A percentile compares a stretch with the other conserved stretches of the same genome.
These are phyloP conservation scores for Neophaeococcomyces aloes DNA, from an alignment of 2,329 filamentous ascomycete species.

Conservation along the genomic window DNA sequence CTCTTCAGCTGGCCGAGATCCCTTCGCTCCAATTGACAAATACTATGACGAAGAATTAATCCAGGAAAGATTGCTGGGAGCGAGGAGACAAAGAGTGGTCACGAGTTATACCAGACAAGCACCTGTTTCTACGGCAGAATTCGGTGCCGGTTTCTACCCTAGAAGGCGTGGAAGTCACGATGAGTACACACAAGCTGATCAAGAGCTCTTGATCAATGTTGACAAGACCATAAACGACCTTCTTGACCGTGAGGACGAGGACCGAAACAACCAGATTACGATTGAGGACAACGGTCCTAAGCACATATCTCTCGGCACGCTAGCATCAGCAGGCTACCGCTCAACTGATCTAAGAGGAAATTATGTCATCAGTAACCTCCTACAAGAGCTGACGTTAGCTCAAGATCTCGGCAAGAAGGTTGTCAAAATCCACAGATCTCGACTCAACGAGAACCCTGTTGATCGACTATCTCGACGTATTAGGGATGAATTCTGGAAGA, in stretches of 20 bases:
- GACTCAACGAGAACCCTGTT: slow-evolving; percentile 91
- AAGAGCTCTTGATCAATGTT: slow-evolving; percentile 78
- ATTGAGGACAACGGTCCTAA: slow-evolving; percentile 94
- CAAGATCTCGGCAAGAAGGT: slow-evolving; percentile 82
- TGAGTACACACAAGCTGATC: slow-evolving; percentile 57
- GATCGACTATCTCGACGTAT: slow-evolving; percentile 78
- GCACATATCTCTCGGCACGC: slow-evolving; percentile 75
- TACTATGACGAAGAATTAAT: slow-evolving; percentile 49
- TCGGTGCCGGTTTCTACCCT: slow-evolving; percentile 13
- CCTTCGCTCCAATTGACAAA: slow-evolving; percentile 46
- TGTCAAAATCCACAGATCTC: slow-evolving; percentile 81
- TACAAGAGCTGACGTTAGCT: slow-evolving; percentile 88
- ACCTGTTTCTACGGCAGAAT: slow-evolving; percentile 8
- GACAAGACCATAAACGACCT: slow-evolving; percentile 71
- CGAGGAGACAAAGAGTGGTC: slow-evolving; percentile 41
- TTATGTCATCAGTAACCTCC: slow-evolving; percentile 92
- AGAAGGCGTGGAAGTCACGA: slow-evolving; percentile 45
- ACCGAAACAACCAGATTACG: slow-evolving; percentile 92
- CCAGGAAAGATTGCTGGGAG: slow-evolving; percentile 33
- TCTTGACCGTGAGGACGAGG: slow-evolving; percentile 78
- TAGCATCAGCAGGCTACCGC: slow-evolving; percentile 74
- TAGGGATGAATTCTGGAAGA: slow-evolving; percentile 83
- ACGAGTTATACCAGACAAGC: slow-evolving; percentile 32
- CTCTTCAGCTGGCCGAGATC: slow-evolving; percentile 39
- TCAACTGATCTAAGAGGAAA: slow-evolving; percentile 86